Conservation (phyloP, 2,329 filamentous ascomycete genomes). For the Penicillium polonicum region DNA sequence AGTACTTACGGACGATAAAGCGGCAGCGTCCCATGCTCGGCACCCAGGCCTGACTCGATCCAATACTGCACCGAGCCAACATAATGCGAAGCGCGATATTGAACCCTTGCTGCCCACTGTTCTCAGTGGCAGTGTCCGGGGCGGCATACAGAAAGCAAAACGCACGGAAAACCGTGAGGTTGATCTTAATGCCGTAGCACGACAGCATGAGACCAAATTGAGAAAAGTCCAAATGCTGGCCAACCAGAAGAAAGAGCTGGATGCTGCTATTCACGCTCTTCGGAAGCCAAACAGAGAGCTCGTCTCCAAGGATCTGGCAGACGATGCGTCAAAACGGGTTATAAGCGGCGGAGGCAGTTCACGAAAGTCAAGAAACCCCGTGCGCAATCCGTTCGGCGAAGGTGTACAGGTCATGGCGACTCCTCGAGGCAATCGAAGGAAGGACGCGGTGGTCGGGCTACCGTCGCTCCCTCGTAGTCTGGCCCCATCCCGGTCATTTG, state of each 20-base stretch:
- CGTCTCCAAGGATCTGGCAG: constrained; percentile 46
- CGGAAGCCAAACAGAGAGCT: constrained; percentile 50
- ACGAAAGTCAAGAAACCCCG: constrained; percentile 43
- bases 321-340: constrained; percentile 41
- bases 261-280: constrained; percentile 48
- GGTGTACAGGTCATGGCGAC: constrained; percentile 52
- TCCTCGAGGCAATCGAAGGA: constrained; percentile 41
- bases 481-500: constrained; percentile 29
- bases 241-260: constrained; percentile 50
- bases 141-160: constrained; percentile 46
- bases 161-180: constrained; percentile 50
- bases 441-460: constrained; percentile 29
- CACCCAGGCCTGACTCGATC: constrained; percentile 44
- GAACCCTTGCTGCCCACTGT: constrained; percentile 40
- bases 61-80: constrained; percentile 43
- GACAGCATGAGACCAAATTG: constrained; percentile 47
- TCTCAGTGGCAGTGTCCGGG: constrained; percentile 38
- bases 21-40: constrained; percentile 31
- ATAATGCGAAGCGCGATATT: constrained; percentile 42
- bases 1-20: constrained; percentile 48
- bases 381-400: constrained; percentile 42
- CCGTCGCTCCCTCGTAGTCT: constrained; percentile 29
- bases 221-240: constrained; percentile 47
- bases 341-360: constrained; percentile 31
- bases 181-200: constrained; percentile 47